Base-by-base conservation (phyloP, 129 eudicot species). In the Apium graveolens region DNA sequence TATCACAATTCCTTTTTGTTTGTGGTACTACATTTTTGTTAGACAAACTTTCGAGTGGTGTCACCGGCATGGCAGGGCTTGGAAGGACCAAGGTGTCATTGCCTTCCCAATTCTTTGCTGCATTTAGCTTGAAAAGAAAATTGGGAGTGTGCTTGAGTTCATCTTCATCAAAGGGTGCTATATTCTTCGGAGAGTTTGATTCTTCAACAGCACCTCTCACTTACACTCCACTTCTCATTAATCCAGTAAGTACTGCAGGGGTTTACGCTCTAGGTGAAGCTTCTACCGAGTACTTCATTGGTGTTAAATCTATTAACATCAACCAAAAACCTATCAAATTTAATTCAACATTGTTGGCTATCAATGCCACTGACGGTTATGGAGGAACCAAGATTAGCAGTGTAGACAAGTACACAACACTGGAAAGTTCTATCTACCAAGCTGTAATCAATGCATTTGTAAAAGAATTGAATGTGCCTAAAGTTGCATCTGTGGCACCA, bases 141-240 rank as follows among this genome's bases (percentile, higher is more conserved):
- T 55, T 55, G 2, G 65, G 65, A 55, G 65, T 55, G 29, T 55
- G 65, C 65, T 55, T 55, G 13, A 21, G 31, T 24, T 21, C 29
- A 24, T 24, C 65, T 24, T 55, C 65, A 55, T 55, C 65, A 55
- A 55, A 53, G 1, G 65, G 65, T 55, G 65, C 29, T 20, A 55
- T 55, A 7, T 55, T 21, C 24, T 55, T 55, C 31, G 65, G 31
- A 24, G 65, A 55, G 11, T 53, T 53, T 53, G 27, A 53, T 53
- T 53, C 63, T 53, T 53, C 63, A 53, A 53, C 63, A 53, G 27
- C 63, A 53, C 65, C 65, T 55, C 65, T 55, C 24, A 55, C 65
- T 24, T 55, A 55, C 31, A 55, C 65, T 24, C 65, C 65, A 24
- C 65, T 55, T 24, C 65, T 55, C 65, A 55, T 1, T 8, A 55